Evolutionary conservation across 1,284 basidiomycete species (phyloP).

Genomic region (Puccinia novopanici): DNA sequence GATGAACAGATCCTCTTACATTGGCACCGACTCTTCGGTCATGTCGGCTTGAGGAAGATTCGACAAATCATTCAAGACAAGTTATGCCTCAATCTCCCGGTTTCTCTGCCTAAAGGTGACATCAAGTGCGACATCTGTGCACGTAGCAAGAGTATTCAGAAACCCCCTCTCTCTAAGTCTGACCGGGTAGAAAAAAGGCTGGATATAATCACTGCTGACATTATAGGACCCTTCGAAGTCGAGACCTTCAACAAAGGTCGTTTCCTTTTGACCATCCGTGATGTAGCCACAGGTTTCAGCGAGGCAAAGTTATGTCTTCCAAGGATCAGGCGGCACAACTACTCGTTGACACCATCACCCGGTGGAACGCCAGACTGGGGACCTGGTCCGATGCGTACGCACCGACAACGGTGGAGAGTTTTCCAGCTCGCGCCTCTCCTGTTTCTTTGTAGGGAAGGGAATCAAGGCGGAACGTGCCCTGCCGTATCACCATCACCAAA

Average conservation of each 20-base stretch:
- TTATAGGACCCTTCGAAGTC: background rate
- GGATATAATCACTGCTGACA: background rate
- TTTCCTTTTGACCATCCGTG: background rate
- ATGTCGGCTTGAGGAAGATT: too few relatives aligned
- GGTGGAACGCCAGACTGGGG: background rate
- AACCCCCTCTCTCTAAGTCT: background rate
- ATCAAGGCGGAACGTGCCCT: background rate
- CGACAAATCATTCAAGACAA: too few relatives aligned
- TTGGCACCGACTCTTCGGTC: too few relatives aligned
- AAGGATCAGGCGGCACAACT: background rate
- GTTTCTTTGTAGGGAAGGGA: background rate
- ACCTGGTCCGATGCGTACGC: too few relatives aligned
- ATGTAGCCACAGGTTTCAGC: too few relatives aligned
- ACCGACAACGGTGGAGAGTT: too few relatives aligned
- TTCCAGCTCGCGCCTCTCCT: too few relatives aligned
- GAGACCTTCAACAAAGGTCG: background rate
- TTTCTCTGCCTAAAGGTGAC: background rate
- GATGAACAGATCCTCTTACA: too few relatives aligned
- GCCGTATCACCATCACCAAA: background rate
- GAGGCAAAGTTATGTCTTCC: background rate
- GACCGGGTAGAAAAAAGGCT: background rate
- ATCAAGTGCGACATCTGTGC: background rate
- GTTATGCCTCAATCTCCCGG: too few relatives aligned
- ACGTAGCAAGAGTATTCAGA: background rate
- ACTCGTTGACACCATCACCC: background rate